Evolutionary conservation across 2,329 filamentous ascomycete genomes (phyloP).

Genomic region (Orbilia brochopaga): DNA sequence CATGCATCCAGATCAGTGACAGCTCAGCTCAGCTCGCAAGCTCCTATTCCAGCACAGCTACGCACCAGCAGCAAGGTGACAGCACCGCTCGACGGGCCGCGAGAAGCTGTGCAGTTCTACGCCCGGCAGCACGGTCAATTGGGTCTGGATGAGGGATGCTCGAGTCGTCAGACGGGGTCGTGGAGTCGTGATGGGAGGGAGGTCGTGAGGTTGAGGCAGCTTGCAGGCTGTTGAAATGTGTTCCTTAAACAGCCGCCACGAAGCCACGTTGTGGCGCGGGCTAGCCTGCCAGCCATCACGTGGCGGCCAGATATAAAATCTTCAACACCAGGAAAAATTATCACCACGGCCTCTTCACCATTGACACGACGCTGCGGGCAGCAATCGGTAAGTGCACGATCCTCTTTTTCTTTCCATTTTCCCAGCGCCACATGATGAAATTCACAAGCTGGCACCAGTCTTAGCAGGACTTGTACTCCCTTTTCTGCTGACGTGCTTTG

Average conservation of each 20-base stretch:
- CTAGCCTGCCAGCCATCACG: not conserved
- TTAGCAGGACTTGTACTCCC: slow-evolving; percentile 51
- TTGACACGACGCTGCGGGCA: slow-evolving; percentile 33
- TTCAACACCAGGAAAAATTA: slow-evolving; percentile 30
- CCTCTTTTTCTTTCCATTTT: slow-evolving; percentile 4
- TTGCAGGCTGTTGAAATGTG: slow-evolving; percentile 48
- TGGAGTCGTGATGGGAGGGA: no score
- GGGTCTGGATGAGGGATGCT: slow-evolving; percentile 20
- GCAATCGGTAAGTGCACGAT: slow-evolving; percentile 29
- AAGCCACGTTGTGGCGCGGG: slow-evolving; percentile 39
- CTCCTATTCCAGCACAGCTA: slow-evolving; percentile 15
- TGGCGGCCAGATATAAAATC: slow-evolving; percentile 30
- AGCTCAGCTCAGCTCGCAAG: slow-evolving; percentile 42
- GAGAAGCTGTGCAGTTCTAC: slow-evolving; percentile 16
- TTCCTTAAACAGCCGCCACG: slow-evolving; percentile 41
- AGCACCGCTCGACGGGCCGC: slow-evolving; percentile 14
- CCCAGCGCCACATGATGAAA: slow-evolving; percentile 41
- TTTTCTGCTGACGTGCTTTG: slow-evolving; percentile 49
- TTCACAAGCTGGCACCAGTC: slow-evolving; percentile 51
- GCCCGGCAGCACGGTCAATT: slow-evolving; percentile 25
- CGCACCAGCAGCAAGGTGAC: slow-evolving; percentile 39
- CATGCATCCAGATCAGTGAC: slow-evolving; percentile 16
- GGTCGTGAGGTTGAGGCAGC: slow-evolving; percentile 16
- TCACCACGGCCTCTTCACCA: slow-evolving; percentile 11
- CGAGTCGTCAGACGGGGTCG: no score